Percentiles rank a stretch among this genome's conserved stretches.
phyloP scores from a whole-genome alignment of 2,329 filamentous ascomycete species.

The Colletotrichum tropicale region DNA sequence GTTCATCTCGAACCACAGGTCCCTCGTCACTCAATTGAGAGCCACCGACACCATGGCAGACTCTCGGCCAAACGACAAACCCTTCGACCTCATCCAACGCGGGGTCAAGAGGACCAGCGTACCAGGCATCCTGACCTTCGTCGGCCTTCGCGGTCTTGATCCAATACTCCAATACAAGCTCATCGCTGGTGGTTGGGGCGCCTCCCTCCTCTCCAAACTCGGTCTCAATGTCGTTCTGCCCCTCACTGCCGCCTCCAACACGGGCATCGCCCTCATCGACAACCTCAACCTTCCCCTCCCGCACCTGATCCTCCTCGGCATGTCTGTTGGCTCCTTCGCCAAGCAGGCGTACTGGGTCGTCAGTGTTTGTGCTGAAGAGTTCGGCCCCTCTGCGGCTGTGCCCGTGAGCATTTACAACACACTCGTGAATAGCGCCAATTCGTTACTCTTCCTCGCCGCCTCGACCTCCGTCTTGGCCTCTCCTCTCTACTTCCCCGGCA shows the following conservation, averaged over 20 bases:
- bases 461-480: constrained; percentile 45
- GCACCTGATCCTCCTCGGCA: constrained; percentile 53
- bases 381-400: constrained; percentile 46
- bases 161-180: constrained; percentile 35
- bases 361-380: constrained; percentile 51
- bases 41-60: neutral
- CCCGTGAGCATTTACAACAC: constrained; percentile 57
- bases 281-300: constrained; percentile 52
- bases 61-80: neutral
- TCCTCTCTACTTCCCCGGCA: constrained; percentile 22
- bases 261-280: constrained; percentile 35
- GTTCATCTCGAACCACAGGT: neutral
- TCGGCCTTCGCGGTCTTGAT: constrained; percentile 40
- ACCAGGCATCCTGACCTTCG: constrained; percentile 39
- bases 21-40: neutral
- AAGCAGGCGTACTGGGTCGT: constrained; percentile 64
- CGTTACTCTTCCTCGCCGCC: constrained; percentile 55
- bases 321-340: constrained; percentile 54
- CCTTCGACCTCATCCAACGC: constrained; percentile 38
- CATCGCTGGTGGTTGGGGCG: constrained; percentile 39
- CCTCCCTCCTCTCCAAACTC: constrained; percentile 48
- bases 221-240: constrained; percentile 48
- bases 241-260: constrained; percentile 38
- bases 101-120: constrained; percentile 38
- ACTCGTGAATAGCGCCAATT: constrained; percentile 57